Evolutionary conservation across 2,329 filamentous ascomycete species (phyloP).

Genomic region (Thermothelomyces thermophilus): DNA sequence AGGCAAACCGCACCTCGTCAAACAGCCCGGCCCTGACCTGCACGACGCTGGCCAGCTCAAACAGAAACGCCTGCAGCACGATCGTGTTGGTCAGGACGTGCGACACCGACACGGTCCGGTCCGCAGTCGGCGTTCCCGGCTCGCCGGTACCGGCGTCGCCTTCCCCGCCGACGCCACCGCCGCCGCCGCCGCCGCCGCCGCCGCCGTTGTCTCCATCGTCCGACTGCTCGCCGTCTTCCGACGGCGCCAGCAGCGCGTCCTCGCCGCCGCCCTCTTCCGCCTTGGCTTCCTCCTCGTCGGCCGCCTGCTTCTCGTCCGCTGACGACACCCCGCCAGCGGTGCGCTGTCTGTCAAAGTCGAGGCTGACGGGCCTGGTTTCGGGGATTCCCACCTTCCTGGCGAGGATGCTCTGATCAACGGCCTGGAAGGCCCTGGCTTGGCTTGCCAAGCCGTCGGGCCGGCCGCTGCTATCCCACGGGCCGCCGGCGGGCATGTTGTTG

Average conservation of each 20-base stretch:
- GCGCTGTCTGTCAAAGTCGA: constrained; percentile 37
- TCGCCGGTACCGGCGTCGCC: background rate
- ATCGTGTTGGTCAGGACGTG: constrained; percentile 76
- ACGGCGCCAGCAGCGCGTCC: constrained; percentile 19
- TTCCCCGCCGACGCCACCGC: too few relatives aligned
- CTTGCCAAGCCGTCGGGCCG: constrained; percentile 31
- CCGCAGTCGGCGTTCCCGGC: constrained; percentile 17
- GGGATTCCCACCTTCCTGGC: constrained; percentile 48
- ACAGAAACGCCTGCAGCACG: constrained; percentile 70
- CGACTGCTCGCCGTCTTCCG: constrained; percentile 19
- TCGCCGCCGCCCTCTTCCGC: constrained; percentile 23
- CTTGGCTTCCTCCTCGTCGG: constrained; percentile 8
- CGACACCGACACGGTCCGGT: constrained; percentile 58
- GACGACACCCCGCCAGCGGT: constrained; percentile 15
- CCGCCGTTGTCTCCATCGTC: background rate
- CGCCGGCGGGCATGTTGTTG: constrained; percentile 20
- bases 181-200: background rate
- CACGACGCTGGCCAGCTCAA: constrained; percentile 68
- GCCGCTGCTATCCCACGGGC: background rate
- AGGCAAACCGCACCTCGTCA: constrained; percentile 63
- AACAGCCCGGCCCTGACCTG: constrained; percentile 71
- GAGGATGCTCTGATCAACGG: constrained; percentile 57
- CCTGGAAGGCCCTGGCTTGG: constrained; percentile 56
- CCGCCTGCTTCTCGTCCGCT: constrained; percentile 7
- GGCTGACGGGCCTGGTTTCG: constrained; percentile 39